These are phyloP conservation scores for Aspergillus mulundensis DNA, from an alignment of 495 filamentous ascomycete species.

Conservation along the genomic window DNA sequence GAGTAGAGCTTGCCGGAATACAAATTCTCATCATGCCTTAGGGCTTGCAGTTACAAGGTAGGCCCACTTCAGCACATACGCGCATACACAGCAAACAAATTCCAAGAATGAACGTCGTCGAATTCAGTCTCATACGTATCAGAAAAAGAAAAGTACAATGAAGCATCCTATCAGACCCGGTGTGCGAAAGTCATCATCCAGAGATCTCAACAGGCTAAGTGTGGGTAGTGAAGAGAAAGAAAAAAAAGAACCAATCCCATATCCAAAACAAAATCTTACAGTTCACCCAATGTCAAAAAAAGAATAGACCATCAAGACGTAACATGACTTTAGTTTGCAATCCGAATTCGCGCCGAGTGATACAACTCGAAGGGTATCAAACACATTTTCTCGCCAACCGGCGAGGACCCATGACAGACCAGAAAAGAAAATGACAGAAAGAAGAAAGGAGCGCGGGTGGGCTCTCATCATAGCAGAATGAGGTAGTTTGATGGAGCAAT, in stretches of 20 bases:
- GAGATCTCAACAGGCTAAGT: neutral
- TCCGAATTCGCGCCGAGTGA: slow-evolving; percentile 39
- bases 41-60: neutral
- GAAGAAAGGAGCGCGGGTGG: slow-evolving; percentile 17
- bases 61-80: neutral
- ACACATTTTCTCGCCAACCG: slow-evolving; percentile 29
- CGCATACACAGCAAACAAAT: too few relatives aligned
- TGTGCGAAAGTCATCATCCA: slow-evolving; percentile 1
- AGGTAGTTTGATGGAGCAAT: slow-evolving; percentile 98
- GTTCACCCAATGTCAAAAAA: neutral
- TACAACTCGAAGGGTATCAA: slow-evolving; percentile 50
- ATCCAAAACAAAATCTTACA: slow-evolving; percentile 16
- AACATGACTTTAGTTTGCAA: slow-evolving; percentile 30
- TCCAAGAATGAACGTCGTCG: neutral
- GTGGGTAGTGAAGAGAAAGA: neutral
- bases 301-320: slow-evolving; percentile 40
- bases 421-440: slow-evolving; percentile 23
- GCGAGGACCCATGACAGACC: slow-evolving; percentile 24
- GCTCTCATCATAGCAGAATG: slow-evolving; percentile 73
- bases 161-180: slow-evolving; percentile 5
- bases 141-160: slow-evolving; percentile 3
- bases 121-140: neutral
- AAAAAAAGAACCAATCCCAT: slow-evolving; percentile 16
- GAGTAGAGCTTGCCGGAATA: too few relatives aligned
- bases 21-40: too few relatives aligned